phyloP scores from a whole-genome alignment of 306 rosid species.

The Ochetophila trinervis region DNA sequence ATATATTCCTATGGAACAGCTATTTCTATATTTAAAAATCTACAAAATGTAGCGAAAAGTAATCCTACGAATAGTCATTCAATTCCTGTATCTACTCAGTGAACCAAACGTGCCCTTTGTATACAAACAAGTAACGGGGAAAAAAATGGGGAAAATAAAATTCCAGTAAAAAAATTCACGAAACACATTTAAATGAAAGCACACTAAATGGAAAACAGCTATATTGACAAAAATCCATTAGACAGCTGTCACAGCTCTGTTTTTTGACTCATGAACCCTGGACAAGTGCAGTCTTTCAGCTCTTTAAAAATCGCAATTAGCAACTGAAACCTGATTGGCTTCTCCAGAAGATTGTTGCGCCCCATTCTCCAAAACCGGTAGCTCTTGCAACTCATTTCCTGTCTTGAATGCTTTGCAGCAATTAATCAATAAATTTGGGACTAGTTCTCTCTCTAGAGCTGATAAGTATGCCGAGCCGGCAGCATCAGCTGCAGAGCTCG shows the following conservation, averaged over 20 bases:
- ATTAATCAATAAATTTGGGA: constrained; percentile 76
- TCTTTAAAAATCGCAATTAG: constrained; percentile 13
- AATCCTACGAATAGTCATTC: too few relatives aligned
- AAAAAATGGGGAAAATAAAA: too few relatives aligned
- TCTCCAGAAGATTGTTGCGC: constrained; percentile 47
- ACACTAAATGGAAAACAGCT: not conserved
- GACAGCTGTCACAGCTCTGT: not conserved
- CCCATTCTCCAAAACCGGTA: constrained; percentile 56
- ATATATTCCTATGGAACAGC: too few relatives aligned
- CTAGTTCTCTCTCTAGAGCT: constrained; percentile 66
- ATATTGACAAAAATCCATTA: not conserved
- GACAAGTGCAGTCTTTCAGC: not conserved
- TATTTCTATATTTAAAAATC: too few relatives aligned
- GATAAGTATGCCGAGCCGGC: constrained; percentile 66
- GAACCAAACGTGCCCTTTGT: too few relatives aligned
- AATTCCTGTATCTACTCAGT: too few relatives aligned
- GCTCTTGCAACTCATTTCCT: constrained; percentile 60
- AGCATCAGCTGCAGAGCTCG: constrained; percentile 71
- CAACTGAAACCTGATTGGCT: constrained; percentile 72
- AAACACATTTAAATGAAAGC: not conserved
- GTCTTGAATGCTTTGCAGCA: constrained; percentile 75
- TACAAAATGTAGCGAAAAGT: too few relatives aligned
- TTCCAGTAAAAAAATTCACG: too few relatives aligned
- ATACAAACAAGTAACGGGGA: too few relatives aligned
- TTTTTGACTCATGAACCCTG: not conserved